phyloP scores from a whole-genome alignment of 805 yeast species.

The Lipomyces sp. region DNA sequence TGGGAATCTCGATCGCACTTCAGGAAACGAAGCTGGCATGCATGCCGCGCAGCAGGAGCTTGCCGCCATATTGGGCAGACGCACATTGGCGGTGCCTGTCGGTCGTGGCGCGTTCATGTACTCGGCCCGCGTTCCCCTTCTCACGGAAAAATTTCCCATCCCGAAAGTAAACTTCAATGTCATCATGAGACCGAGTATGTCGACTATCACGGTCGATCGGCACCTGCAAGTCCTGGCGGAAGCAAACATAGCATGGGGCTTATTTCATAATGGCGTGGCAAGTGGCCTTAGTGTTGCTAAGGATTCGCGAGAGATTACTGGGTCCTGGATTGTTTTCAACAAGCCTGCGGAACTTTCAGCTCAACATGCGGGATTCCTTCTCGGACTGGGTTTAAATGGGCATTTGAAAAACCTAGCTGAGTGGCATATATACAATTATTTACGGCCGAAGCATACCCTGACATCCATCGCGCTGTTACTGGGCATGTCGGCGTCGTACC shows the following conservation, averaged over 20 bases:
- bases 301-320: slow-evolving; percentile 66
- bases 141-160: slow-evolving; percentile 80
- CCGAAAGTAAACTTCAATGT: slow-evolving; percentile 72
- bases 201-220: slow-evolving; percentile 59
- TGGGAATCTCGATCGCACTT: slow-evolving; percentile 41
- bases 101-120: slow-evolving; percentile 75
- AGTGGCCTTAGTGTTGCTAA: slow-evolving; percentile 75
- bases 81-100: slow-evolving; percentile 72
- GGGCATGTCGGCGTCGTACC: slow-evolving; percentile 88
- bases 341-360: slow-evolving; percentile 70
- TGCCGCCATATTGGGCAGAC: slow-evolving; percentile 57
- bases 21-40: slow-evolving; percentile 47
- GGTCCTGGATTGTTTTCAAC: slow-evolving; percentile 89
- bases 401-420: slow-evolving; percentile 80
- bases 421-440: slow-evolving; percentile 92
- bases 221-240: slow-evolving; percentile 51
- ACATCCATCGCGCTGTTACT: slow-evolving; percentile 83
- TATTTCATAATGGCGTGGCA: slow-evolving; percentile 88
- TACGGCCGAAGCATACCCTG: slow-evolving; percentile 81
- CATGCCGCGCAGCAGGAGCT: slow-evolving; percentile 41
- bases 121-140: slow-evolving; percentile 67
- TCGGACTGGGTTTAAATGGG: slow-evolving; percentile 90
- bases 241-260: slow-evolving; percentile 68
- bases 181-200: slow-evolving; percentile 60
- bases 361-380: slow-evolving; percentile 91